These are phyloP conservation scores for Geum urbanum DNA, from an alignment of 306 rosid genomes.

Conservation along the genomic window DNA sequence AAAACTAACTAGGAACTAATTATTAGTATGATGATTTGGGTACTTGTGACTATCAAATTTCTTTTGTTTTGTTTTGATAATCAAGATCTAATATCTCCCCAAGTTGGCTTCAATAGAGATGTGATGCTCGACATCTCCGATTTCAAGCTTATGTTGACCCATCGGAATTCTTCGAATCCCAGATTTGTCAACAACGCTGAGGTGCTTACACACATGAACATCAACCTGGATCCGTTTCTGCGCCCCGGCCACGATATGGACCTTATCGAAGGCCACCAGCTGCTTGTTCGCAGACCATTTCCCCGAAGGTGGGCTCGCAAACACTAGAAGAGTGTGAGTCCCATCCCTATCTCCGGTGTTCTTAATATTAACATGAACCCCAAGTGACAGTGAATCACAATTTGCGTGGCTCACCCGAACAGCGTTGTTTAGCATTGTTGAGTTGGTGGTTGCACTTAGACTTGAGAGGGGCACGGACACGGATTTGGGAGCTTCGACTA, in stretches of 20 bases:
- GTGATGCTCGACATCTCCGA: constrained; percentile 66
- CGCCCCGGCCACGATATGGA: constrained; percentile 52
- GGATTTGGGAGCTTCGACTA: constrained; percentile 45
- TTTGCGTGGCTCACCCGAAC: constrained; percentile 45
- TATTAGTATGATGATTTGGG: neutral
- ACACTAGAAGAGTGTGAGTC: constrained; percentile 57
- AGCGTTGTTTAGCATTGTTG: constrained; percentile 28
- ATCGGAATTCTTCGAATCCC: constrained; percentile 80
- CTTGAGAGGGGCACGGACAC: constrained; percentile 31
- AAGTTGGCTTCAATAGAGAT: constrained; percentile 37
- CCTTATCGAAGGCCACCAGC: constrained; percentile 54
- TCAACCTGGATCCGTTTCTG: constrained; percentile 36
- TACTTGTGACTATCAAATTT: constrained; percentile 17
- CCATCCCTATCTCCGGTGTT: constrained; percentile 75
- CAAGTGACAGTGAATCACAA: constrained; percentile 36
- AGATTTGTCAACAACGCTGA: constrained; percentile 57
- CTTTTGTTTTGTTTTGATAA: constrained; percentile 5
- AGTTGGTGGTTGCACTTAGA: constrained; percentile 32
- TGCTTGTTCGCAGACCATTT: constrained; percentile 44
- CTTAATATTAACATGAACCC: constrained; percentile 46
- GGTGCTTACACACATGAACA: constrained; percentile 69
- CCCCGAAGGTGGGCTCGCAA: constrained; percentile 46
- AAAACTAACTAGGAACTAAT: constrained; percentile 5
- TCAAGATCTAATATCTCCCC: constrained; percentile 29
- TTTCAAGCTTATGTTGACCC: constrained; percentile 64